Evolutionary conservation across 495 filamentous ascomycete species (phyloP).

Genomic region (Lasiosphaeris hirsuta): DNA sequence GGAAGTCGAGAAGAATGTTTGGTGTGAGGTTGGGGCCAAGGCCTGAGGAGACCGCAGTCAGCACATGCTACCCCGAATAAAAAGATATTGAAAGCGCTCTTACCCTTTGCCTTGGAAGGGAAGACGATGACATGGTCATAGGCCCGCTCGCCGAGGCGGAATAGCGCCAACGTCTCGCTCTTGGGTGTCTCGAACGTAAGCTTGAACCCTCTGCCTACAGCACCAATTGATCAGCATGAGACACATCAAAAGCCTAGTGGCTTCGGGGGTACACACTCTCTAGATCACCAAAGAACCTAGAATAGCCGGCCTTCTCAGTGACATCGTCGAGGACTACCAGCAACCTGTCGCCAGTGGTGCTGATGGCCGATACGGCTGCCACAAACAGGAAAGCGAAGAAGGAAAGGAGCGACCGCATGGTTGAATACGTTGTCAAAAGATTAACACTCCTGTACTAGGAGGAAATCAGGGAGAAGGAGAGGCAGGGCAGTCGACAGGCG

Average conservation of each 20-base stretch:
- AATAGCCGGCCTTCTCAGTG: constrained; percentile 73
- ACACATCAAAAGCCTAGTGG: not conserved
- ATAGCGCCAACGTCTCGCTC: constrained; percentile 74
- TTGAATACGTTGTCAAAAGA: constrained; percentile 14
- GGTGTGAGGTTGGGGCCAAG: constrained; percentile 86
- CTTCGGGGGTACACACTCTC: constrained; percentile 53
- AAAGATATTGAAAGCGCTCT: constrained; percentile 2
- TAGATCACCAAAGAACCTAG: constrained; percentile 76
- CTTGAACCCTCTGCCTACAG: constrained; percentile 75
- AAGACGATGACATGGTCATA: constrained; percentile 91
- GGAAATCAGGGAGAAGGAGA: not conserved
- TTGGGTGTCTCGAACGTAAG: constrained; percentile 82
- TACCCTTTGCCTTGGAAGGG: constrained; percentile 85
- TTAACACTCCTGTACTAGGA: not conserved
- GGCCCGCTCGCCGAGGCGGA: constrained; percentile 78
- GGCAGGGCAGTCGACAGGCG: constrained; percentile 3
- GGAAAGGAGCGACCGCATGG: constrained; percentile 74
- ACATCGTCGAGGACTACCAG: constrained; percentile 83
- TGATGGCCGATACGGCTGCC: constrained; percentile 68
- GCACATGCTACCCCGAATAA: not conserved
- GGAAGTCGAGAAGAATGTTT: constrained; percentile 82
- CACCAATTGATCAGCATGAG: constrained; percentile 20
- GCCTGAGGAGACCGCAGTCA: constrained; percentile 51
- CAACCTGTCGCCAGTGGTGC: constrained; percentile 75
- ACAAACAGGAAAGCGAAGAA: constrained; percentile 63